phyloP scores from a whole-genome alignment of 1,139 yeast species.

The Kurtzmaniella quercitrusa region DNA sequence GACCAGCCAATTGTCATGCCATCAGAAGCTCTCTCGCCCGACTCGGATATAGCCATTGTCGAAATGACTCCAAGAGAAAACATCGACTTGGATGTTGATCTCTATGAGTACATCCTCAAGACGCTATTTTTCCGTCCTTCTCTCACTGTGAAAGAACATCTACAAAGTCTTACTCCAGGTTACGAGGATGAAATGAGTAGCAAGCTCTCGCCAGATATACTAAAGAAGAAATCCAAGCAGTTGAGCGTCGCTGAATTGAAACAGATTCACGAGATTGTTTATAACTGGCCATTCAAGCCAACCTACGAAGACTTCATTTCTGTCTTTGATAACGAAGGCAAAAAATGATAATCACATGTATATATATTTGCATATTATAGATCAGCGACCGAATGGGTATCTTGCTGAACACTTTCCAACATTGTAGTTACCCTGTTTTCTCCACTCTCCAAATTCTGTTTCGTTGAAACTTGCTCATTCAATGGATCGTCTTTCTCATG shows the following conservation, averaged over 20 bases:
- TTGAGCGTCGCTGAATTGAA: not conserved
- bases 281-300: slow-evolving; percentile 88
- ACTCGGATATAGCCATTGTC: slow-evolving; percentile 38
- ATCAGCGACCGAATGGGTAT: not conserved
- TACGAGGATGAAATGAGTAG: slow-evolving; percentile 58
- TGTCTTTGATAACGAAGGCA: not conserved
- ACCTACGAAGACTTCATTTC: slow-evolving; percentile 14
- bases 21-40: slow-evolving; percentile 20
- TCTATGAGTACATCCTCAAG: slow-evolving; percentile 65
- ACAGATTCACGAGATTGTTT: slow-evolving; percentile 47
- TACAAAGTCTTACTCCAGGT: slow-evolving; percentile 73
- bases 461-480: not conserved
- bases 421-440: not conserved
- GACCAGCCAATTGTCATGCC: slow-evolving; percentile 38
- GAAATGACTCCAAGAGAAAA: slow-evolving; percentile 54
- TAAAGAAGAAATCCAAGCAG: slow-evolving; percentile 37
- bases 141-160: slow-evolving; percentile 43
- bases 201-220: slow-evolving; percentile 29
- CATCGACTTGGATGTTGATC: slow-evolving; percentile 49
- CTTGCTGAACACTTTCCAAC: not conserved
- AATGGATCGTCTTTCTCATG: not conserved
- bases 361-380: not conserved
- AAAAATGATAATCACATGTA: not conserved
- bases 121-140: slow-evolving; percentile 54
- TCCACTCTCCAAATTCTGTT: not conserved